A percentile compares a stretch with the other conserved stretches of the same genome.
phyloP scores from a whole-genome alignment of 352 stramenopile species.

The Pythium folliculosum region DNA sequence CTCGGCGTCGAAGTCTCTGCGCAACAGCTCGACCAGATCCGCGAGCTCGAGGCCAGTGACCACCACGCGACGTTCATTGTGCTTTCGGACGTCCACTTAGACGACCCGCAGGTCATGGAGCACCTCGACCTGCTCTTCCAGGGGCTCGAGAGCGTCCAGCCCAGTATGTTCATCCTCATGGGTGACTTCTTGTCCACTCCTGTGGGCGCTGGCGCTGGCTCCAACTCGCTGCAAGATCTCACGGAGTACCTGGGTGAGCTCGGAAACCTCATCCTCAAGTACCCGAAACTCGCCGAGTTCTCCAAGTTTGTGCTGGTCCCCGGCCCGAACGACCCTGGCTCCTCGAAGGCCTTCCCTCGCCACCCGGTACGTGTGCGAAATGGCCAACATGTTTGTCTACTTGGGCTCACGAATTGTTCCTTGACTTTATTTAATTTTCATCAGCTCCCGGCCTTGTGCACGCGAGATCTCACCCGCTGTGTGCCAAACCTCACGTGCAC shows the following conservation, averaged over 20 bases:
- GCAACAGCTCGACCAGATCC: constrained; percentile 82
- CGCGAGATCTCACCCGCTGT: constrained; percentile 60
- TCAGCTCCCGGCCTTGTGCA: constrained; percentile 72
- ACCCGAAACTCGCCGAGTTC: constrained; percentile 73
- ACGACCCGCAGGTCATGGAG: constrained; percentile 89
- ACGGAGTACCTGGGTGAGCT: constrained; percentile 91
- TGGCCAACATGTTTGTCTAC: not conserved
- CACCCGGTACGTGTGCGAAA: constrained; percentile 53
- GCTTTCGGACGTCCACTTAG: constrained; percentile 93
- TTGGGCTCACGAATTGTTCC: not conserved
- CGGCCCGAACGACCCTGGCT: constrained; percentile 90
- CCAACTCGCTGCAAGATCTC: constrained; percentile 73
- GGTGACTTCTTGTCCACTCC: constrained; percentile 91
- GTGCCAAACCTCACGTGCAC: constrained; percentile 81
- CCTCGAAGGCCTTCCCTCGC: constrained; percentile 75
- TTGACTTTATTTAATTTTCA: not conserved
- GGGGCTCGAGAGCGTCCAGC: constrained; percentile 74
- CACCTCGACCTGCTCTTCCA: constrained; percentile 91
- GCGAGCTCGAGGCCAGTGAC: constrained; percentile 72
- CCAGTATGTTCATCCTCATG: constrained; percentile 93
- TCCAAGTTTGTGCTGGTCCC: constrained; percentile 93
- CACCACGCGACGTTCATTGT: constrained; percentile 92
- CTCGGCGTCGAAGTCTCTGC: constrained; percentile 80
- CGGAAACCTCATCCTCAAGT: constrained; percentile 88
- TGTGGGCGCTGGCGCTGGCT: constrained; percentile 66